Evolutionary conservation across 2,329 filamentous ascomycete genomes (phyloP).

Genomic region (Dactylellina cionopaga): DNA sequence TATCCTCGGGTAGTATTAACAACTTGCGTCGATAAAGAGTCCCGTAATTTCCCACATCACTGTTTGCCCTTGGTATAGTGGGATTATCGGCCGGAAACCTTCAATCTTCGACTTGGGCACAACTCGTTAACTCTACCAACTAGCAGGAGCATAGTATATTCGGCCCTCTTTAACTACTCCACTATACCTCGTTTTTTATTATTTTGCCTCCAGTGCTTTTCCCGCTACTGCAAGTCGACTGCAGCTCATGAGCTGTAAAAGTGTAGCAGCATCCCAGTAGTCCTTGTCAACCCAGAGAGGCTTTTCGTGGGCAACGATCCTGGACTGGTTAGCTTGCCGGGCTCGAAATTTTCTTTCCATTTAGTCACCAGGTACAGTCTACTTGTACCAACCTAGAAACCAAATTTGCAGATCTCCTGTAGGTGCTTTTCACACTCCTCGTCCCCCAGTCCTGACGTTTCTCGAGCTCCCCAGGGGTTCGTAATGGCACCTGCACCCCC

Average conservation of each 20-base stretch:
- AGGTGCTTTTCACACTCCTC: slow-evolving; percentile 37
- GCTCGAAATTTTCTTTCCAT: slow-evolving; percentile 40
- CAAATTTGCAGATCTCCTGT: slow-evolving; percentile 49
- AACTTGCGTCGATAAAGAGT: slow-evolving; percentile 1
- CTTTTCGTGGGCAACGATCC: slow-evolving; percentile 34
- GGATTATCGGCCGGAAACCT: slow-evolving; percentile 14
- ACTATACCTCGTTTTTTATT: slow-evolving; percentile 38
- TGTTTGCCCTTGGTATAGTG: slow-evolving; percentile 25
- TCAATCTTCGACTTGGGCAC: slow-evolving; percentile 8
- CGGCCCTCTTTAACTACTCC: slow-evolving; percentile 37
- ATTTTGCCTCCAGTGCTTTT: slow-evolving; percentile 47
- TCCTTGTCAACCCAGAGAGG: slow-evolving; percentile 40
- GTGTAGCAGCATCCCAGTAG: slow-evolving; percentile 42
- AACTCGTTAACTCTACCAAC: slow-evolving; percentile 29
- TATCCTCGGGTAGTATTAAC: slow-evolving; percentile 40
- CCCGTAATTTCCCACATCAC: slow-evolving; percentile 10
- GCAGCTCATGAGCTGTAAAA: slow-evolving; percentile 41
- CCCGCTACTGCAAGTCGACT: slow-evolving; percentile 48
- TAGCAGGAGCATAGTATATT: too few species aligned
- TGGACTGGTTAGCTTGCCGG: slow-evolving; percentile 37
- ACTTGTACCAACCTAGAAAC: slow-evolving; percentile 39
- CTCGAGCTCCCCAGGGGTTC: slow-evolving; percentile 47
- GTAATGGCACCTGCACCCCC: slow-evolving; percentile 31
- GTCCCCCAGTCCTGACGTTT: slow-evolving; percentile 15
- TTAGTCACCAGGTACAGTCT: slow-evolving; percentile 51